Base-by-base conservation (phyloP, 257 asterid species). In the Striga asiatica region DNA sequence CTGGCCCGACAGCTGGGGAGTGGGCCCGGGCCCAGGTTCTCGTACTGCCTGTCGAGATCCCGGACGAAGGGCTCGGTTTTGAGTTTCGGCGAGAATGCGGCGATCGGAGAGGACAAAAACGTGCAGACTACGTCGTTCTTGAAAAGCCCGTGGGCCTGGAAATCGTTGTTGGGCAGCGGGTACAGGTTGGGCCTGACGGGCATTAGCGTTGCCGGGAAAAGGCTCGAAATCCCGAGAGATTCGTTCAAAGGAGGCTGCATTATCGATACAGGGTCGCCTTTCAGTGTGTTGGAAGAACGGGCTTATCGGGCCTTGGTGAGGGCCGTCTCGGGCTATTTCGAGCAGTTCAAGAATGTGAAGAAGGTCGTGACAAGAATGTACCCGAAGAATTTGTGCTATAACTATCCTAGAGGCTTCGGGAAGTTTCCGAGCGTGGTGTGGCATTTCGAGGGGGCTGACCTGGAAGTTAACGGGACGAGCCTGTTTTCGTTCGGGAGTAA, bases 391-490 rank as follows among this genome's bases (percentile, higher is more conserved):
- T 58, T 47, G 0, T 60, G 66, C 6, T 60, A 60, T 12, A 22
- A 21, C 8, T 28, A 42, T 60, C 34, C 57, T 3, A 13, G 14
- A 14, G 19, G 29, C 1, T 60, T 60, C 38, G 21, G 13, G 10
- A 31, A 48, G 3, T 60, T 27, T 18, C 56, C 54, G 3, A 11
- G 14, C 48, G 47, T 60, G 56, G 10, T 18, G 6, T 48, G 38
- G 43, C 65, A 60, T 60, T 47, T 60, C 22, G 56, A 32, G 35
- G 65, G 32, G 5, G 65, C 65, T 12, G 5, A 60, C 10, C 7
- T 28, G 13, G 65, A 45, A 16, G 23, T 60, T 47, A 29, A 58
- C 6, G 42, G 18, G 18, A 58, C 24, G 20, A 39, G 18, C 22
- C 18, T 58, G 43, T 58, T 39, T 21, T 7, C 25, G 51, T 58